Evolutionary conservation across 1,284 basidiomycete genomes (phyloP).

Genomic region (Puccinia polysora): DNA sequence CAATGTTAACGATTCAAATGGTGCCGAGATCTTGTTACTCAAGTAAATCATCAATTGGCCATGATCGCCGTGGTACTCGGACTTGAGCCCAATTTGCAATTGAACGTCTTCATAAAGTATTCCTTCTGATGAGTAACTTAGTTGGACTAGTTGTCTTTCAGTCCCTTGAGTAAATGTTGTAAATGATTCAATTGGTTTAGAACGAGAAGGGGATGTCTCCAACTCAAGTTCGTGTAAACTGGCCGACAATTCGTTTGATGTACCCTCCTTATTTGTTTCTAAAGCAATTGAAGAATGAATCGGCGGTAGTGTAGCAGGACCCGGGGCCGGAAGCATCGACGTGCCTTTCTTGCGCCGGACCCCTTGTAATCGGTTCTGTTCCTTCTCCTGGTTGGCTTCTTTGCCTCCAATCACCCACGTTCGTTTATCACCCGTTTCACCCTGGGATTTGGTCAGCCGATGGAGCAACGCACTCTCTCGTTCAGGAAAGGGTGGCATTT

Average conservation of each 20-base stretch:
- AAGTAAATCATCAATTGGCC: conserved; percentile 90
- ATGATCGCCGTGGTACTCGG: conserved; percentile 84
- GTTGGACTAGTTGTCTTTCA: conserved; percentile 74
- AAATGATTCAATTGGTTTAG: conserved; percentile 43
- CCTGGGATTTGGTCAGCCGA: conserved; percentile 78
- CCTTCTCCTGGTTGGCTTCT: conserved; percentile 75
- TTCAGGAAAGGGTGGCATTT: conserved; percentile 97
- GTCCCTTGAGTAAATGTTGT: conserved; percentile 50
- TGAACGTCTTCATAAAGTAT: conserved; percentile 92
- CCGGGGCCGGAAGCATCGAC: conserved; percentile 8
- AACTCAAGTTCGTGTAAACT: conserved; percentile 25
- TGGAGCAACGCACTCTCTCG: conserved; percentile 82
- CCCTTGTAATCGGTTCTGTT: conserved; percentile 59
- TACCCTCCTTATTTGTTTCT: not conserved
- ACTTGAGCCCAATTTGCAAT: conserved; percentile 92
- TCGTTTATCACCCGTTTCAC: conserved; percentile 72
- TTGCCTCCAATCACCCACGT: conserved; percentile 94
- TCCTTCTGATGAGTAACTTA: conserved; percentile 75
- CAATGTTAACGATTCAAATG: conserved; percentile 83
- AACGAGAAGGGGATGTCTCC: conserved; percentile 31
- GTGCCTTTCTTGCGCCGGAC: conserved; percentile 53
- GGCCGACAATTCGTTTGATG: conserved; percentile 13
- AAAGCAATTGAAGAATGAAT: not conserved
- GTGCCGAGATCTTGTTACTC: conserved; percentile 85
- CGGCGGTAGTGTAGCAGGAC: not conserved